These are phyloP conservation scores for Neonectria ditissima DNA, from an alignment of 2,329 filamentous ascomycete species.

Conservation along the genomic window DNA sequence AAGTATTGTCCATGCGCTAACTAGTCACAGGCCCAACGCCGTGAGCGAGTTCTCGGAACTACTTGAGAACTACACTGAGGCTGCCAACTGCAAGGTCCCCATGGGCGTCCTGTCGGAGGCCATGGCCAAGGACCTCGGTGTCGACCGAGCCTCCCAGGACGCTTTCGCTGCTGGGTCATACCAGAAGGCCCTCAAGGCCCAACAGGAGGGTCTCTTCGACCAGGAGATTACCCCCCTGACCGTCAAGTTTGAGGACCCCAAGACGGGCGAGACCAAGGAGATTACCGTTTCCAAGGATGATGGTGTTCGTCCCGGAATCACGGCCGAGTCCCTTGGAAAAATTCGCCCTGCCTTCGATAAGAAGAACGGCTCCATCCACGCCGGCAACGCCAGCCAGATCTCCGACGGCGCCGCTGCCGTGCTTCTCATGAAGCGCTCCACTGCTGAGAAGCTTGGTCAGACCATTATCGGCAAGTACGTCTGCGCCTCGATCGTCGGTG, in stretches of 20 bases:
- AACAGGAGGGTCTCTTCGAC: constrained; percentile 89
- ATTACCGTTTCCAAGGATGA: constrained; percentile 89
- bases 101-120: constrained; percentile 95
- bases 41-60: constrained; percentile 94
- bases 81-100: constrained; percentile 96
- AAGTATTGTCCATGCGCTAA: constrained; percentile 18
- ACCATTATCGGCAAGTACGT: constrained; percentile 94
- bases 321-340: constrained; percentile 88
- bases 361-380: constrained; percentile 94
- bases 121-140: constrained; percentile 88
- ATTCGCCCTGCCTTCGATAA: constrained; percentile 91
- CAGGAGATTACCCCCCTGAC: constrained; percentile 90
- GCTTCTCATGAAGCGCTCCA: constrained; percentile 93
- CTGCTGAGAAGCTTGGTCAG: constrained; percentile 88
- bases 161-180: constrained; percentile 94
- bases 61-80: constrained; percentile 82
- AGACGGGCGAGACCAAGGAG: constrained; percentile 85
- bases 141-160: constrained; percentile 82
- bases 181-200: constrained; percentile 88
- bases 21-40: constrained; percentile 73
- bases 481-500: constrained; percentile 84
- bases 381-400: constrained; percentile 95
- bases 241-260: constrained; percentile 90
- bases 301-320: constrained; percentile 87
- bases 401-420: constrained; percentile 96